Percentiles rank a stretch among this genome's conserved stretches.
phyloP scores from a whole-genome alignment of 495 filamentous ascomycete species.

The Neurospora hispaniola region DNA sequence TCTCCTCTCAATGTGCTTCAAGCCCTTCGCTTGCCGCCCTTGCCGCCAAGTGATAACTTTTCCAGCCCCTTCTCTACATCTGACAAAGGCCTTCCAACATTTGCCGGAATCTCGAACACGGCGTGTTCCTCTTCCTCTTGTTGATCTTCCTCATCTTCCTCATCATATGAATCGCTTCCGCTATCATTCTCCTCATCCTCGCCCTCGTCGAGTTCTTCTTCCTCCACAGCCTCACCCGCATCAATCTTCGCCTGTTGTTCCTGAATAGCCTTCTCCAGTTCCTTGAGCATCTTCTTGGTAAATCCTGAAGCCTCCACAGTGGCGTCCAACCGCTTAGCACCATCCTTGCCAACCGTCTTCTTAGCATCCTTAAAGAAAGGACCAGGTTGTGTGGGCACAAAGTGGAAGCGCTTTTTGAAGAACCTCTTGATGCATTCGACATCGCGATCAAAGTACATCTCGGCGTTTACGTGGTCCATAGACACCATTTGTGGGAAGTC shows the following conservation, averaged over 20 bases:
- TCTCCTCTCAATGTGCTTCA: not conserved
- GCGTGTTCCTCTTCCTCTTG: not conserved
- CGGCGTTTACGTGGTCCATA: conserved; percentile 85
- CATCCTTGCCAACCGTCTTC: conserved; percentile 56
- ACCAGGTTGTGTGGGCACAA: conserved; percentile 67
- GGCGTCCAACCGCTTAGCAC: conserved; percentile 64
- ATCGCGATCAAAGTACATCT: conserved; percentile 93
- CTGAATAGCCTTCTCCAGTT: conserved; percentile 81
- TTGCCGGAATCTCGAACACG: not conserved
- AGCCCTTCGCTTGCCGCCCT: not conserved
- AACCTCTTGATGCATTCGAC: conserved; percentile 89
- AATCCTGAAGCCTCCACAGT: conserved; percentile 90
- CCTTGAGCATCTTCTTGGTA: conserved; percentile 89
- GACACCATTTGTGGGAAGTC: conserved; percentile 99
- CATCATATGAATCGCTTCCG: not conserved
- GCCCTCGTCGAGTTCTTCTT: conserved; percentile 7
- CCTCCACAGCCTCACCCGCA: conserved; percentile 22
- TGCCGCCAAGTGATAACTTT: not conserved
- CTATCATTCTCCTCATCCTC: conserved; percentile 10
- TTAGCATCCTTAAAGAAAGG: conserved; percentile 77
- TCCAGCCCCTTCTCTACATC: not conserved
- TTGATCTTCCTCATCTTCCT: not conserved
- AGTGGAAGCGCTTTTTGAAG: conserved; percentile 82
- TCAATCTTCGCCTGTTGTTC: conserved; percentile 36
- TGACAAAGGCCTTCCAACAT: not conserved